Evolutionary conservation across 140 eudicot genomes (phyloP), one percentile per base, ranked within the genome.

Genomic region (Bidens hawaiensis): DNA sequence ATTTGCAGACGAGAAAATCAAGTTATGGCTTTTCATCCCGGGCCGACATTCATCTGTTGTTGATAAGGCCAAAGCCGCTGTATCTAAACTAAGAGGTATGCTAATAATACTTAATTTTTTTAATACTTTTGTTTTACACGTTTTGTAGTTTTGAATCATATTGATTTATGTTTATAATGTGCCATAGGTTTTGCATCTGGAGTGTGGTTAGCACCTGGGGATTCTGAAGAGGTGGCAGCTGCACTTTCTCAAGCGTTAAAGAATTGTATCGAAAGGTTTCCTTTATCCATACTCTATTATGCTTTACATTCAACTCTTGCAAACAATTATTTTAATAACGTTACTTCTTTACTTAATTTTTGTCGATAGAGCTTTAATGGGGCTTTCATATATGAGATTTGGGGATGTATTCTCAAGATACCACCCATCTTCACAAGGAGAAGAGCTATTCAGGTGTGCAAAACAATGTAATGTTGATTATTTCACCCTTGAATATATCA

Each of bases 171-270:
- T 62, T 34, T 63, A 24, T 62, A 31, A 49, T 54, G 53, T 71
- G 55, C 49, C 60, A 55, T 24, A 91, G 99, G 73, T 74, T 87
- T 93, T 68, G 93, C 95, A 63, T 93, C 96, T 74, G 99, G 99
- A 62, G 81, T 93, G 43, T 93, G 96, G 96, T 73, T 93, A 62
- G 89, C 96, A 54, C 96, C 96, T 30, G 96, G 99, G 63, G 99
- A 93, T 72, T 93, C 99, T 5, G 99, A 93, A 79, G 99, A 93
- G 77, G 94, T 93, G 74, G 87, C 99, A n/a, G 77, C 85, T 75
- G 96, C 99, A 61, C 73, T 93, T 33, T 93, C 96, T 27, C 99
- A 88, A 84, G 99, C 99, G 38, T 65, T 93, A 60, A 75, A 85
- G 82, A 93, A 93, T 65, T 80, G 95, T 73, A 70, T 93, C 25